Percentiles rank a stretch among this genome's conserved stretches.
phyloP scores from a whole-genome alignment of 1,284 basidiomycete genomes.

The Psilocybe mexicana region DNA sequence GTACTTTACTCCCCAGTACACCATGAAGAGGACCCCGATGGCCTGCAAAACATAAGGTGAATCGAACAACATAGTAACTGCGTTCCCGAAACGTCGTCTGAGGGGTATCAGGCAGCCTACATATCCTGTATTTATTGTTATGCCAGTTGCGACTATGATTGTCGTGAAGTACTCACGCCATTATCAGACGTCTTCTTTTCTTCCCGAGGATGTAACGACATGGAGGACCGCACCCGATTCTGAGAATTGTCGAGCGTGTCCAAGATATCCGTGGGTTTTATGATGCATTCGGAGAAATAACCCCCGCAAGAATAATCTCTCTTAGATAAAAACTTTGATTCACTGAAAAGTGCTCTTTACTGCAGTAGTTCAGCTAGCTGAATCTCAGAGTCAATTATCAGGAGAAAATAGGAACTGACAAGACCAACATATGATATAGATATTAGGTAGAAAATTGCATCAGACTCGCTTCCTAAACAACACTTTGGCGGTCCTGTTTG shows the following conservation, averaged over 20 bases:
- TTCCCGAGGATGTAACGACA: neutral
- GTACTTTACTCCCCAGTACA: neutral
- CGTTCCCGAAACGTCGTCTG: too few species aligned
- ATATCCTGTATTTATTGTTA: neutral
- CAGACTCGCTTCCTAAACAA: conserved; percentile 28
- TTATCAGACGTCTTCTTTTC: neutral
- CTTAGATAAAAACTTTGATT: conserved; percentile 23
- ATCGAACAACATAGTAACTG: neutral
- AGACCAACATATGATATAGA: conserved; percentile 28
- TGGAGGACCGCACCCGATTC: neutral
- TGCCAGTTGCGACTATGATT: neutral
- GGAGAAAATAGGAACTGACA: neutral
- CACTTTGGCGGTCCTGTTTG: conserved; percentile 26
- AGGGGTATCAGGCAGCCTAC: too few species aligned
- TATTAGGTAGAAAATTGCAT: conserved; percentile 11
- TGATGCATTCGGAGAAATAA: neutral
- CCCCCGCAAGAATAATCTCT: neutral
- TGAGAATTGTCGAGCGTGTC: neutral
- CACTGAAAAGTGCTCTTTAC: neutral
- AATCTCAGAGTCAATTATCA: neutral
- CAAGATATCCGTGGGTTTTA: neutral
- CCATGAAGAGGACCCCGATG: neutral
- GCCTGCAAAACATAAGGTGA: neutral
- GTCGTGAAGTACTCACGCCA: neutral
- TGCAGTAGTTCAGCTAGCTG: neutral